Conservation (phyloP, 2,329 filamentous ascomycete species). For the Xylariaceae sp. region DNA sequence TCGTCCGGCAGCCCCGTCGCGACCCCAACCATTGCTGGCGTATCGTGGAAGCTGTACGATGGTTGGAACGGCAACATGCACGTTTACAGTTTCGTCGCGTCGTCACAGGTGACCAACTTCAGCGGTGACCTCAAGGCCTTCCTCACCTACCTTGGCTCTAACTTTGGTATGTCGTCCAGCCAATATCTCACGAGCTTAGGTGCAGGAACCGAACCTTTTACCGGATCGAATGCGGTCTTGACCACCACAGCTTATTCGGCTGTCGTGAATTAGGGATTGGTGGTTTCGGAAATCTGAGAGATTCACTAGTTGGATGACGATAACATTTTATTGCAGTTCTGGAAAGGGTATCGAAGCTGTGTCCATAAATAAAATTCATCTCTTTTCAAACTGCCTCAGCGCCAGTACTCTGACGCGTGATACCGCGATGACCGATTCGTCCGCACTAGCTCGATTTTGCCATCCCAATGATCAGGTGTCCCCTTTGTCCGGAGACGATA, state of each 20-base stretch:
- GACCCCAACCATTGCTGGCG: slow-evolving; percentile 58
- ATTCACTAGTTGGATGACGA: neutral
- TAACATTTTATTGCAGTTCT: slow-evolving; percentile 4
- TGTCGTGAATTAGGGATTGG: slow-evolving; percentile 19
- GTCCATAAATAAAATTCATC: neutral
- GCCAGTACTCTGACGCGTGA: slow-evolving; percentile 36
- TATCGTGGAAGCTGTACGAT: slow-evolving; percentile 60
- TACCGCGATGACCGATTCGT: slow-evolving; percentile 27
- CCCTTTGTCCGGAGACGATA: slow-evolving; percentile 38
- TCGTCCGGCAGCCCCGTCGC: slow-evolving; percentile 57
- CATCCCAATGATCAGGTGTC: slow-evolving; percentile 40
- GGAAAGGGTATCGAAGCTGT: neutral
- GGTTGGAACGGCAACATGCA: slow-evolving; percentile 62
- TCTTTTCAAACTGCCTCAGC: slow-evolving; percentile 17
- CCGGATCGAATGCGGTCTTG: slow-evolving; percentile 53
- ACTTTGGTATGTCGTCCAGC: slow-evolving; percentile 50
- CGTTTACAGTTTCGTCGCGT: slow-evolving; percentile 58
- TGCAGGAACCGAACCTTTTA: slow-evolving; percentile 28
- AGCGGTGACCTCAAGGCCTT: slow-evolving; percentile 61
- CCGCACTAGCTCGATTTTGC: slow-evolving; percentile 40
- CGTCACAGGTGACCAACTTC: slow-evolving; percentile 54
- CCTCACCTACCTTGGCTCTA: slow-evolving; percentile 56
- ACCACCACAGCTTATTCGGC: slow-evolving; percentile 42
- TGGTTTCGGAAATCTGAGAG: neutral
- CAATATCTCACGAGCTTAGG: slow-evolving; percentile 58